Evolutionary conservation across 768 basidiomycete species (phyloP).

Genomic region (Podaxis mareebaensis): DNA sequence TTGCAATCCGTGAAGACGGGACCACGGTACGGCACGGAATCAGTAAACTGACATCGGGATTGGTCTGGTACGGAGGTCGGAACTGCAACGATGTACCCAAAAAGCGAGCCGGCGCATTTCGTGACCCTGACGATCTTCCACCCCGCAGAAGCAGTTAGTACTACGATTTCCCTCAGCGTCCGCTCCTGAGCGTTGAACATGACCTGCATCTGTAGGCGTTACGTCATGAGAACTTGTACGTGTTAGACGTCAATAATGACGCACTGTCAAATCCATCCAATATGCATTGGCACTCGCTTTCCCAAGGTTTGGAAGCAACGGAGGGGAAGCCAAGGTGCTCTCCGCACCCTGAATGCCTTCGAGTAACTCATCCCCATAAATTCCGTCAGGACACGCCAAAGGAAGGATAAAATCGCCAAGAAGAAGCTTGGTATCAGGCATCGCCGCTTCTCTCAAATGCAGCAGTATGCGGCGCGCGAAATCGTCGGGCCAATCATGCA

Average conservation of each 20-base stretch:
- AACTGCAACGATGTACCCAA: constrained; percentile 71
- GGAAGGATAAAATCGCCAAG: constrained; percentile 43
- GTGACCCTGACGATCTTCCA: constrained; percentile 38
- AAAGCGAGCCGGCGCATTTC: constrained; percentile 60
- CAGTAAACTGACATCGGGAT: constrained; percentile 22
- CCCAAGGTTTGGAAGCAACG: constrained; percentile 41
- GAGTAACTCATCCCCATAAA: constrained; percentile 18
- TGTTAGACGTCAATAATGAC: constrained; percentile 15
- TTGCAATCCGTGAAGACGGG: constrained; percentile 13
- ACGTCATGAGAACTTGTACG: not conserved
- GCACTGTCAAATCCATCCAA: constrained; percentile 35
- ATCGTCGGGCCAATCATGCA: constrained; percentile 67
- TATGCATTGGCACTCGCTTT: constrained; percentile 36
- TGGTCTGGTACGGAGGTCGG: constrained; percentile 52
- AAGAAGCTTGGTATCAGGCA: constrained; percentile 36
- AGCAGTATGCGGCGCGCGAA: constrained; percentile 36
- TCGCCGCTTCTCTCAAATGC: constrained; percentile 37
- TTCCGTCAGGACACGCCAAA: constrained; percentile 33
- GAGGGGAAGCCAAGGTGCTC: constrained; percentile 27
- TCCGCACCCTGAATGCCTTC: constrained; percentile 18
- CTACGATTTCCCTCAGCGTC: constrained; percentile 32
- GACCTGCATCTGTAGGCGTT: constrained; percentile 35
- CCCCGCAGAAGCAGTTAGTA: constrained; percentile 29
- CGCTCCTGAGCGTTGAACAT: constrained; percentile 41
- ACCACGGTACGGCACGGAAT: constrained; percentile 26